Evolutionary conservation across 2,329 filamentous ascomycete species (phyloP).

Genomic region (Fusarium napiforme): DNA sequence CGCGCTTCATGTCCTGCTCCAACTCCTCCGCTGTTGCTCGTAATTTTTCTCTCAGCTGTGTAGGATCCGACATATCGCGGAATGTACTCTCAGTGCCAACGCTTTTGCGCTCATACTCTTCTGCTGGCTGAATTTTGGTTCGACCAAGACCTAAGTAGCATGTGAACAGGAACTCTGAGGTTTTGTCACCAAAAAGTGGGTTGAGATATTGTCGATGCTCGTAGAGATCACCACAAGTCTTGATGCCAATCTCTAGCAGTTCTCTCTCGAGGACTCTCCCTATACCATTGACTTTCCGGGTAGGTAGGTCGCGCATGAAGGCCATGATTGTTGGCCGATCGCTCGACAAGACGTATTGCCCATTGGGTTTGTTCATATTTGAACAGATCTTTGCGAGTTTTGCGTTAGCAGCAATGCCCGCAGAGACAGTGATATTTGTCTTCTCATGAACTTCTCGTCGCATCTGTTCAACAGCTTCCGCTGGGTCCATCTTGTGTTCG

Average conservation of each 20-base stretch:
- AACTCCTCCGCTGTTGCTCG: constrained; percentile 84
- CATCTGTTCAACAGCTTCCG: constrained; percentile 81
- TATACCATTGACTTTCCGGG: constrained; percentile 94
- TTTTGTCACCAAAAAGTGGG: constrained; percentile 89
- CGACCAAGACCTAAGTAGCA: constrained; percentile 88
- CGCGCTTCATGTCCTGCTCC: constrained; percentile 83
- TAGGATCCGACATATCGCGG: constrained; percentile 76
- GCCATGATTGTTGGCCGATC: constrained; percentile 80
- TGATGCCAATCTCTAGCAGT: constrained; percentile 85
- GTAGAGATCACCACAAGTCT: constrained; percentile 90
- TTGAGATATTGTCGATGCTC: constrained; percentile 76
- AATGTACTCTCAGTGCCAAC: constrained; percentile 96
- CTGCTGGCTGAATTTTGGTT: constrained; percentile 85
- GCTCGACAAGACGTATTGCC: constrained; percentile 81
- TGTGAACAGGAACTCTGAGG: constrained; percentile 84
- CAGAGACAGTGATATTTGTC: constrained; percentile 88
- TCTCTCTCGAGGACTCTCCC: constrained; percentile 94
- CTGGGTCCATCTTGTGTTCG: constrained; percentile 73
- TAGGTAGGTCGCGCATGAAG: constrained; percentile 86
- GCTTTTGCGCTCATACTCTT: constrained; percentile 91
- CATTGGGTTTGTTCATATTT: constrained; percentile 96
- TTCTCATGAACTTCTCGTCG: constrained; percentile 79
- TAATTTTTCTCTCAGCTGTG: constrained; percentile 79
- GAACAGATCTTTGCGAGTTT: constrained; percentile 95
- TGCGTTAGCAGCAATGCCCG: constrained; percentile 92